Evolutionary conservation across 2,329 filamentous ascomycete genomes (phyloP), one percentile per base, ranked within the genome.

Genomic region (Aspergillus aculeatus): DNA sequence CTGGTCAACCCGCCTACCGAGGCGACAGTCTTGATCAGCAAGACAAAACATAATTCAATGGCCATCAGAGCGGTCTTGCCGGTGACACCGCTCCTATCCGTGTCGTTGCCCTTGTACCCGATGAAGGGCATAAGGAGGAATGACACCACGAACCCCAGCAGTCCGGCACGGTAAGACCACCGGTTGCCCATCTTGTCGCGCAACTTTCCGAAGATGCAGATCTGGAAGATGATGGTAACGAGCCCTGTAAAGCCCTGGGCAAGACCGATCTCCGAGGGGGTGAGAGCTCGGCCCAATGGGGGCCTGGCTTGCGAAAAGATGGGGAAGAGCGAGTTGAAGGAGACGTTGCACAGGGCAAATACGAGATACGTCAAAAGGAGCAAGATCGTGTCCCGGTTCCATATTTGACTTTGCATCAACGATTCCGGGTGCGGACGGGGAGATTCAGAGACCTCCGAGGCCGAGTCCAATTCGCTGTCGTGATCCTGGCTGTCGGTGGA

Each of bases 281-380:
- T 84, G 3, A 98, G 81, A 0, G 83, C 82, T 47, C 95, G 89
- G 19, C 95, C 95, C 0, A 88, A 88, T 0, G 95, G 95, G 0
- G 87, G 82, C 0, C 84, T 76, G 0, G 89, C 87, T 57, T 93
- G 88, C 0, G 89, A 91, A 68, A 98, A 99, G 56, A 98, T 94
- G 0, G 95, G 95, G 69, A 96, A 99, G 0, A 99, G 81, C 19
- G 91, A 94, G 76, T 96, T 97, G 83, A 93, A 99, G 3, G 92
- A 92, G 65, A 97, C 92, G 74, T 98, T 98, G 62, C 90, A 88
- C 5, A 99, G 83, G 70, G 97, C 93, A 72, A 98, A 99, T 53
- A 98, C 89, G 48, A 97, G 85, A 71, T 96, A 98, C 0, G 93
- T 96, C 55, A 86, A 74, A 5, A 99, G 84, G 0, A 99, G 83